Conservation (phyloP, 176 grass and related monocot genomes). For the Hsuehochloa calcarea region DNA sequence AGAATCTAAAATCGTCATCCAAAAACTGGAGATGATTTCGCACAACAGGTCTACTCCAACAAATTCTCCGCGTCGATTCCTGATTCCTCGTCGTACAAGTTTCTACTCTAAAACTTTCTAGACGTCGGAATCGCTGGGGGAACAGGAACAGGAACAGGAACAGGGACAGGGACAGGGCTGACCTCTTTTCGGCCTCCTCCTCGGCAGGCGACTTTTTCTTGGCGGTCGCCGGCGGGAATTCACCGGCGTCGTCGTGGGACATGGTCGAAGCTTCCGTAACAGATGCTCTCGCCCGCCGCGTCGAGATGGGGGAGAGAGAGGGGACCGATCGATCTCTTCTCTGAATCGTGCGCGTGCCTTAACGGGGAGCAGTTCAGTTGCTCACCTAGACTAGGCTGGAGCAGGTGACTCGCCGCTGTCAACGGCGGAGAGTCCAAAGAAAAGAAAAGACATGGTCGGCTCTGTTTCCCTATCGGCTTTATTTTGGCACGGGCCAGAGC, state of each 20-base stretch:
- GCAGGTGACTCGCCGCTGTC: slow-evolving; percentile 12
- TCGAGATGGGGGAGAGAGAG: background rate
- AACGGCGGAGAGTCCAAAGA: slow-evolving; percentile 43
- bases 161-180: background rate
- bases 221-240: slow-evolving; percentile 38
- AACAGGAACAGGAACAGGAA: too few relatives aligned
- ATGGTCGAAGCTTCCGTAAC: slow-evolving; percentile 41
- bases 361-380: slow-evolving; percentile 39
- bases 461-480: background rate
- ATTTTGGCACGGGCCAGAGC: background rate
- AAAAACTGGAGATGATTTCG: background rate
- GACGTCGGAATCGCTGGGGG: background rate
- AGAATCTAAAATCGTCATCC: background rate
- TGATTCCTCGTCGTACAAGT: background rate
- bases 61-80: background rate
- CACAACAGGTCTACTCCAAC: background rate
- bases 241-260: slow-evolving; percentile 36
- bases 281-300: background rate
- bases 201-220: slow-evolving; percentile 72
- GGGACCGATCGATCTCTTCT: background rate
- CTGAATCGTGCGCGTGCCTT: background rate
- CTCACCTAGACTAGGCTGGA: slow-evolving; percentile 13
- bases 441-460: background rate
- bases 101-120: too few relatives aligned
- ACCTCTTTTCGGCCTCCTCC: slow-evolving; percentile 92